These are phyloP conservation scores for Thyridium curvatum DNA, from an alignment of 2,329 filamentous ascomycete genomes.

Conservation along the genomic window DNA sequence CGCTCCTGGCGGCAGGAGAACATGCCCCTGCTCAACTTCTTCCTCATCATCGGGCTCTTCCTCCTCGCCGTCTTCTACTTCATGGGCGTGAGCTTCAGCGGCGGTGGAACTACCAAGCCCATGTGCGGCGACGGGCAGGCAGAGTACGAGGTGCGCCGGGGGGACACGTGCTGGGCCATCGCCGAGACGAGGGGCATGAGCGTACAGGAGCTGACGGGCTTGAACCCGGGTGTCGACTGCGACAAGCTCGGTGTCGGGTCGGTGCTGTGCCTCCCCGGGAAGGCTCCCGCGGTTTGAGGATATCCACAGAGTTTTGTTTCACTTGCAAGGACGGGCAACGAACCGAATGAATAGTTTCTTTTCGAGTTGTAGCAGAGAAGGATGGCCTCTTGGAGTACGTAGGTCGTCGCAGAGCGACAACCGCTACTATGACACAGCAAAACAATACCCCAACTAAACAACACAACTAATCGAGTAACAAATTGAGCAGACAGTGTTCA, in stretches of 20 bases:
- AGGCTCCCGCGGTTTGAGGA: too few relatives aligned
- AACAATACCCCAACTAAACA: too few relatives aligned
- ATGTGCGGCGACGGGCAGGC: slow-evolving; percentile 21
- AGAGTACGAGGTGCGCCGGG: slow-evolving; percentile 32
- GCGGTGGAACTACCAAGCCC: slow-evolving; percentile 7
- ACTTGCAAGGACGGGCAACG: too few relatives aligned
- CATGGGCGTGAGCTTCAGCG: slow-evolving; percentile 22
- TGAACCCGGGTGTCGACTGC: slow-evolving; percentile 42
- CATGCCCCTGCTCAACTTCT: slow-evolving; percentile 53
- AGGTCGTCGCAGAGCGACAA: too few relatives aligned
- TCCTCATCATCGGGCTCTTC: slow-evolving; percentile 43
- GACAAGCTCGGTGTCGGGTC: slow-evolving; percentile 32
- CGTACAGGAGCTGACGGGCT: slow-evolving; percentile 36
- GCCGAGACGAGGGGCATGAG: slow-evolving; percentile 32
- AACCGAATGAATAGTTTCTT: too few relatives aligned
- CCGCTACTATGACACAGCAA: too few relatives aligned
- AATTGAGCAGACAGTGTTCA: too few relatives aligned
- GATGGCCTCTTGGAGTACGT: too few relatives aligned
- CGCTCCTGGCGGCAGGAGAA: slow-evolving; percentile 45
- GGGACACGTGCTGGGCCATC: slow-evolving; percentile 49
- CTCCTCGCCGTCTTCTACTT: slow-evolving; percentile 45
- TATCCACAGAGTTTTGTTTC: too few relatives aligned
- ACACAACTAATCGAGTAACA: too few relatives aligned
- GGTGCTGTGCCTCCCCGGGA: slow-evolving; percentile 2
- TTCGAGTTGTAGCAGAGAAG: too few relatives aligned